Conservation (phyloP, 352 stramenopile species). For the Phytophthora megakarya region DNA sequence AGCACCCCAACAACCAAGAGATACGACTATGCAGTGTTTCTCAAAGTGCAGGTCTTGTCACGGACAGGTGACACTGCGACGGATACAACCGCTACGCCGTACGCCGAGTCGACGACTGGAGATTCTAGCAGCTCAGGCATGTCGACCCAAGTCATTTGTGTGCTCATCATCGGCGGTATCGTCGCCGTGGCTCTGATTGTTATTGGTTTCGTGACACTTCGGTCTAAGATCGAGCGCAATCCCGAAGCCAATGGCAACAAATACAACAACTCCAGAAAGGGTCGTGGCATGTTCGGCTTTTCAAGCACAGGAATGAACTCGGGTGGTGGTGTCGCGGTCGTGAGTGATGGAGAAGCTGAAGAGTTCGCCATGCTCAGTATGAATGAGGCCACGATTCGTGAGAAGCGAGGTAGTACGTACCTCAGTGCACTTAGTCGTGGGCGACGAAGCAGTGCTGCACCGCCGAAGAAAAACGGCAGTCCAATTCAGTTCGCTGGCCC, state of each 20-base stretch:
- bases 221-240: conserved; percentile 48
- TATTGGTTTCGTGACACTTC: conserved; percentile 69
- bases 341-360: conserved; percentile 54
- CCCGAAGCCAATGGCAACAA: conserved; percentile 25
- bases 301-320: conserved; percentile 35
- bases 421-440: conserved; percentile 45
- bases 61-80: conserved; percentile 28
- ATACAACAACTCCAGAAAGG: conserved; percentile 31
- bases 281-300: conserved; percentile 41
- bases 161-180: conserved; percentile 76
- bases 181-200: conserved; percentile 63
- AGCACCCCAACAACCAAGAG: conserved; percentile 42
- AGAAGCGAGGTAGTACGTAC: conserved; percentile 53
- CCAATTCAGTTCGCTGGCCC: conserved; percentile 57
- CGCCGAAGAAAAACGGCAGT: conserved; percentile 39
- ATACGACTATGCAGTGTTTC: conserved; percentile 74
- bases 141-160: conserved; percentile 64
- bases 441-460: conserved; percentile 22
- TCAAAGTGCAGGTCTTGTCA: conserved; percentile 45
- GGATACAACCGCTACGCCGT: conserved; percentile 44
- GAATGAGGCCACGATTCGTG: conserved; percentile 63
- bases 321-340: conserved; percentile 26
- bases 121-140: conserved; percentile 38
- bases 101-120: conserved; percentile 32
- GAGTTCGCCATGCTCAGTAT: conserved; percentile 86